Conservation (phyloP, 2,329 filamentous ascomycete genomes). For the Epichloe uncinata region DNA sequence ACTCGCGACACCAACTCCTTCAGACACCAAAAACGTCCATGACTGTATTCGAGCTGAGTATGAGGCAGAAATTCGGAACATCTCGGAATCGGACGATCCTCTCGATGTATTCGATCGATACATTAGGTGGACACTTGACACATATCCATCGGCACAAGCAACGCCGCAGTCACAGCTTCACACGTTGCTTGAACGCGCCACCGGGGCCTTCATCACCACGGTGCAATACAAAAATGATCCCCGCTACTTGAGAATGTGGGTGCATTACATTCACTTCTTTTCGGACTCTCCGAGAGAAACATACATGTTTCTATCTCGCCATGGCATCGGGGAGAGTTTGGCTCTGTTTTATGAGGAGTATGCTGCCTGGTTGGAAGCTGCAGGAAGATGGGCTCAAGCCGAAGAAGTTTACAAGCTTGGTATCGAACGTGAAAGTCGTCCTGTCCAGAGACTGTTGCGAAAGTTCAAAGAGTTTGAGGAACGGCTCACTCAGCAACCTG, state of each 20-base stretch:
- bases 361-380: conserved; percentile 78
- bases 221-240: conserved; percentile 90
- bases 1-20: conserved; percentile 49
- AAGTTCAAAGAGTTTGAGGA: conserved; percentile 90
- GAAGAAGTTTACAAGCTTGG: conserved; percentile 89
- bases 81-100: conserved; percentile 84
- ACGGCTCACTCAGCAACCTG: conserved; percentile 52
- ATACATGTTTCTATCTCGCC: conserved; percentile 80
- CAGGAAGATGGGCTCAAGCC: conserved; percentile 74
- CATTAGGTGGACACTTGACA: conserved; percentile 89
- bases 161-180: conserved; percentile 85
- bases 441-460: conserved; percentile 64
- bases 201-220: conserved; percentile 75
- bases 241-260: conserved; percentile 84
- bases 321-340: conserved; percentile 73
- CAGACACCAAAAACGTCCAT: conserved; percentile 63
- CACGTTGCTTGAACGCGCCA: conserved; percentile 80
- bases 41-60: conserved; percentile 71
- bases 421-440: conserved; percentile 76
- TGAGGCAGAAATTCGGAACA: conserved; percentile 65
- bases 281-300: conserved; percentile 86
- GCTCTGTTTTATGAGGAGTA: conserved; percentile 97
- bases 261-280: conserved; percentile 87
- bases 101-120: conserved; percentile 94
- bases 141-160: conserved; percentile 87